Conservation (phyloP, 495 filamentous ascomycete genomes). For the Paragyromitra xinjiangensis region DNA sequence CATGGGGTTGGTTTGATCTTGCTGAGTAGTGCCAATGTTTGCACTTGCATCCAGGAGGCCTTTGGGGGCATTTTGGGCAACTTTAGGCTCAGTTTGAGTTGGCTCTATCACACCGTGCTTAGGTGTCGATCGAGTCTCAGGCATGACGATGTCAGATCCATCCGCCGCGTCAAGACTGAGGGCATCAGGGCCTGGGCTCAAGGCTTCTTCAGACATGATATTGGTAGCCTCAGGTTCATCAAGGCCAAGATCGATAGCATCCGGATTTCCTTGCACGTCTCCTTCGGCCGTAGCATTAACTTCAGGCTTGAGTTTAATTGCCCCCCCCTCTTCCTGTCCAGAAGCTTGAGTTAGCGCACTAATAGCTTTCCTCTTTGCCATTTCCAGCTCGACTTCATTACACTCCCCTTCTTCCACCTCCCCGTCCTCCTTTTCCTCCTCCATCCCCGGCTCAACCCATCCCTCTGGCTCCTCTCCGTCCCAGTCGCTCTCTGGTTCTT, state of each 20-base stretch:
- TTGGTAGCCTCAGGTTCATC: slow-evolving; percentile 6
- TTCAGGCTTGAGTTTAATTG: background rate
- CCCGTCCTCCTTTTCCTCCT: slow-evolving; percentile 18
- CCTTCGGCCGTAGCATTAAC: background rate
- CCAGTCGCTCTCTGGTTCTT: slow-evolving; percentile 25
- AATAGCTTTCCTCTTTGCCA: slow-evolving; percentile 6
- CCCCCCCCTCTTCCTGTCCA: background rate
- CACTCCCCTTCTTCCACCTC: slow-evolving; percentile 30
- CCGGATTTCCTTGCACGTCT: slow-evolving; percentile 47
- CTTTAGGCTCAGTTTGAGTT: background rate
- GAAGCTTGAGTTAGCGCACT: background rate
- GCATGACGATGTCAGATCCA: background rate
- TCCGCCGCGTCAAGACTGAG: background rate
- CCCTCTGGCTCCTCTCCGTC: slow-evolving; percentile 28
- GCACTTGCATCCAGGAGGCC: background rate
- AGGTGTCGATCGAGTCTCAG: background rate
- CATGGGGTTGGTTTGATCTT: background rate
- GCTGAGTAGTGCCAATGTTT: background rate
- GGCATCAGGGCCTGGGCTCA: background rate
- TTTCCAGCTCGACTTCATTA: background rate
- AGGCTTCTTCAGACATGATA: background rate
- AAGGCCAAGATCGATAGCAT: slow-evolving; percentile 62
- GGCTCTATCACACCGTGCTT: background rate
- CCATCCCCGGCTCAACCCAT: slow-evolving; percentile 22
- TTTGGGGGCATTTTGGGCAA: background rate